Evolutionary conservation across 2,329 filamentous ascomycete species (phyloP).

Genomic region (Macrophomina pseudophaseolina): DNA sequence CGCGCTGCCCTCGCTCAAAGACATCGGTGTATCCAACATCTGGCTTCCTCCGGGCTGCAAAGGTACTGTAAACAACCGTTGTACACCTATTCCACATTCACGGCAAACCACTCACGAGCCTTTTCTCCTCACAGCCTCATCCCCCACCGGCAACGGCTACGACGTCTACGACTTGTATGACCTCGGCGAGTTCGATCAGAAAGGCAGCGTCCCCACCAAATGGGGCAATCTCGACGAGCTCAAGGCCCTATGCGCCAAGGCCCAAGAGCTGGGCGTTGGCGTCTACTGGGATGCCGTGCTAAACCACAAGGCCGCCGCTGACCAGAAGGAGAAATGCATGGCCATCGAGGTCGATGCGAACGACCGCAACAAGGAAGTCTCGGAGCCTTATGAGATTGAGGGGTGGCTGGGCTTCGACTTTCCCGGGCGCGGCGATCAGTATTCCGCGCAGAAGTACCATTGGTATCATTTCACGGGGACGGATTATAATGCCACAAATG

Average conservation of each 20-base stretch:
- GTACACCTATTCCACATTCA: too few species aligned
- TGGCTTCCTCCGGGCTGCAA: slow-evolving; percentile 78
- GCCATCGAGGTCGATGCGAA: slow-evolving; percentile 67
- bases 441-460: slow-evolving; percentile 68
- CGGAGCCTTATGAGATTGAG: slow-evolving; percentile 65
- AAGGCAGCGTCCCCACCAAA: slow-evolving; percentile 66
- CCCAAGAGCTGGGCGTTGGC: slow-evolving; percentile 60
- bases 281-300: slow-evolving; percentile 74
- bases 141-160: slow-evolving; percentile 65
- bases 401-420: slow-evolving; percentile 73
- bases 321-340: slow-evolving; percentile 65
- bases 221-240: slow-evolving; percentile 71
- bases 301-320: slow-evolving; percentile 74
- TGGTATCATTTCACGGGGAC: slow-evolving; percentile 72
- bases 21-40: slow-evolving; percentile 65
- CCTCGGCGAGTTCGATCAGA: slow-evolving; percentile 75
- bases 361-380: slow-evolving; percentile 62
- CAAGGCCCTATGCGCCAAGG: slow-evolving; percentile 55
- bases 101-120: slow-evolving; percentile 17
- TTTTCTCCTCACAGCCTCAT: slow-evolving; percentile 51
- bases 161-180: slow-evolving; percentile 69
- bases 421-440: slow-evolving; percentile 62
- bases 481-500: slow-evolving; percentile 65
- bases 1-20: slow-evolving; percentile 60
- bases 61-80: slow-evolving; percentile 46